These are phyloP conservation scores for Neocallimastix lanati DNA, from an alignment of 192 early-diverging fungal genomes.

Conservation along the genomic window DNA sequence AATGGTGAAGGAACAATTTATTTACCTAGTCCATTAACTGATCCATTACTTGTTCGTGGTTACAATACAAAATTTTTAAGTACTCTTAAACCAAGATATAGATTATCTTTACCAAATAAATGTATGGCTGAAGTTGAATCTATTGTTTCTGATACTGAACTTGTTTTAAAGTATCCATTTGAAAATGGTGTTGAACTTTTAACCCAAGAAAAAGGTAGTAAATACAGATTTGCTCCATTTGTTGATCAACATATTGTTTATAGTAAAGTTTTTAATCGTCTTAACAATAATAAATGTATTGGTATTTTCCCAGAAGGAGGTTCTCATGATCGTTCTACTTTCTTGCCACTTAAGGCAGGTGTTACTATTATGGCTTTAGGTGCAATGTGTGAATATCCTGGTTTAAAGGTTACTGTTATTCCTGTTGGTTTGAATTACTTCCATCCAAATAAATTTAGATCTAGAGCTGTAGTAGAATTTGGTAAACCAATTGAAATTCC, in stretches of 20 bases:
- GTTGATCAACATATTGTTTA: conserved; percentile 83
- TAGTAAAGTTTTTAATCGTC: conserved; percentile 53
- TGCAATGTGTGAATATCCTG: conserved; percentile 69
- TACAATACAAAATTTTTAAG: conserved; percentile 11
- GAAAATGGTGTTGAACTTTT: conserved; percentile 44
- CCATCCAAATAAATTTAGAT: conserved; percentile 79
- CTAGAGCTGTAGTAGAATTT: conserved; percentile 93
- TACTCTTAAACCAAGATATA: conserved; percentile 31
- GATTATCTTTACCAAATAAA: conserved; percentile 43
- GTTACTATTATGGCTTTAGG: conserved; percentile 59
- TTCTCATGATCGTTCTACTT: conserved; percentile 86
- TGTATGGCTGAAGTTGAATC: conserved; percentile 48
- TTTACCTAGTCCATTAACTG: conserved; percentile 32
- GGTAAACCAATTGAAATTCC: conserved; percentile 73
- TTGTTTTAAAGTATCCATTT: conserved; percentile 58
- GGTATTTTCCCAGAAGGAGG: conserved; percentile 99
- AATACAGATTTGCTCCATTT: conserved; percentile 52
- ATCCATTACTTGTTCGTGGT: not conserved
- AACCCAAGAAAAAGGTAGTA: conserved; percentile 29
- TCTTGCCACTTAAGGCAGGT: conserved; percentile 84
- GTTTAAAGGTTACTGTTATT: conserved; percentile 78
- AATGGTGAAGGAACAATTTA: conserved; percentile 35
- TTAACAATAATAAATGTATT: conserved; percentile 59
- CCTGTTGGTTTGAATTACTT: conserved; percentile 90
- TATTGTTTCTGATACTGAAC: conserved; percentile 65